Evolutionary conservation across 805 yeast species (phyloP).

Genomic region (Metschnikowia orientalis): DNA sequence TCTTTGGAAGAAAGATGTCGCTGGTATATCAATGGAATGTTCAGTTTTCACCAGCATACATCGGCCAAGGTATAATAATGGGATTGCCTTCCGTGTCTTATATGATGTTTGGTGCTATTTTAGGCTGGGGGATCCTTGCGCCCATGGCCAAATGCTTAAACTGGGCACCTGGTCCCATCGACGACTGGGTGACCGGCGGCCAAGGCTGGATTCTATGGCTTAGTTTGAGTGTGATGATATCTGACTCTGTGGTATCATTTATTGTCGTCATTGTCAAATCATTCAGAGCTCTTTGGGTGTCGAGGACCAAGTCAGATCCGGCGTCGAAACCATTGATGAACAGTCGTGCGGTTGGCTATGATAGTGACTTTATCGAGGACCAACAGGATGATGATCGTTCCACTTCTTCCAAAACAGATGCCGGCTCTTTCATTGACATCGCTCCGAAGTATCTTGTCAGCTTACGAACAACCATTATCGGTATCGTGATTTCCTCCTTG

Average conservation of each 20-base stretch:
- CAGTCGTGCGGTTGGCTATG: neutral
- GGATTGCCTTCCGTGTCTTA: constrained; percentile 87
- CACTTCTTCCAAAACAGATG: no score
- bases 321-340: constrained; percentile 1
- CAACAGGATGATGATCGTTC: constrained; percentile 1
- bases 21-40: constrained; percentile 72
- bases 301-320: neutral
- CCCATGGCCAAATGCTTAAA: constrained; percentile 65
- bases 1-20: constrained; percentile 68
- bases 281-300: constrained; percentile 21
- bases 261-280: constrained; percentile 51
- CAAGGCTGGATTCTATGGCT: constrained; percentile 99
- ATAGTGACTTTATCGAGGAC: neutral
- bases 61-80: constrained; percentile 98
- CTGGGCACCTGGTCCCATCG: constrained; percentile 89
- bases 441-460: constrained; percentile 44
- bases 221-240: constrained; percentile 87
- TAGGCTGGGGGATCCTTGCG: constrained; percentile 92
- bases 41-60: constrained; percentile 95
- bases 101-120: constrained; percentile 82
- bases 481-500: constrained; percentile 61
- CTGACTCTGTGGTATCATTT: constrained; percentile 83
- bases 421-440: constrained; percentile 12
- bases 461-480: constrained; percentile 46
- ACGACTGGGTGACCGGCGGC: constrained; percentile 90